phyloP scores from a whole-genome alignment of 306 rosid species.

The Chamaecrista fasciculata region DNA sequence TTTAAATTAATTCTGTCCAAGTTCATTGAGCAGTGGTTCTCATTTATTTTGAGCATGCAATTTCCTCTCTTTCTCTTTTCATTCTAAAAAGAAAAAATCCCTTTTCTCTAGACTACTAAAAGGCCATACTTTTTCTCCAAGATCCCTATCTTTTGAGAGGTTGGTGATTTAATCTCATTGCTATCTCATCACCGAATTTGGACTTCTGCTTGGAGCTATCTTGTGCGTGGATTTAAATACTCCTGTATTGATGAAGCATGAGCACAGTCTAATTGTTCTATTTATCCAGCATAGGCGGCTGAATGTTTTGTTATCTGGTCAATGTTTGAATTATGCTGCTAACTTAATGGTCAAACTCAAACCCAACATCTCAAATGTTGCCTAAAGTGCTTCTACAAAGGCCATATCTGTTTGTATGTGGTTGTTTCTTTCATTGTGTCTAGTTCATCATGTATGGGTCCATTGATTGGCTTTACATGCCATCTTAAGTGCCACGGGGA shows the following conservation, averaged over 20 bases:
- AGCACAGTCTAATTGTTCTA: conserved; percentile 3
- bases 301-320: background rate
- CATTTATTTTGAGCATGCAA: background rate
- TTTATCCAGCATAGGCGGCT: background rate
- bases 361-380: too few relatives aligned
- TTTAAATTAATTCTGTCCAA: conserved; percentile 1
- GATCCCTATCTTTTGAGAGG: background rate
- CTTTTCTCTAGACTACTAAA: background rate
- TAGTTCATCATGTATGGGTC: background rate
- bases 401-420: background rate
- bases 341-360: conserved; percentile 10
- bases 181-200: background rate
- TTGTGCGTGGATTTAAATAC: background rate
- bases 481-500: background rate
- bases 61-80: background rate
- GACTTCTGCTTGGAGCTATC: background rate
- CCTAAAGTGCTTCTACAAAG: background rate
- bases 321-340: background rate
- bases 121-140: background rate
- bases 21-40: background rate
- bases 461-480: background rate
- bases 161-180: background rate
- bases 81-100: too few relatives aligned
- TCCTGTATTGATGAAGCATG: background rate
- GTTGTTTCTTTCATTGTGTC: background rate